Conservation (phyloP, 495 filamentous ascomycete genomes). For the Tuber calosporum region DNA sequence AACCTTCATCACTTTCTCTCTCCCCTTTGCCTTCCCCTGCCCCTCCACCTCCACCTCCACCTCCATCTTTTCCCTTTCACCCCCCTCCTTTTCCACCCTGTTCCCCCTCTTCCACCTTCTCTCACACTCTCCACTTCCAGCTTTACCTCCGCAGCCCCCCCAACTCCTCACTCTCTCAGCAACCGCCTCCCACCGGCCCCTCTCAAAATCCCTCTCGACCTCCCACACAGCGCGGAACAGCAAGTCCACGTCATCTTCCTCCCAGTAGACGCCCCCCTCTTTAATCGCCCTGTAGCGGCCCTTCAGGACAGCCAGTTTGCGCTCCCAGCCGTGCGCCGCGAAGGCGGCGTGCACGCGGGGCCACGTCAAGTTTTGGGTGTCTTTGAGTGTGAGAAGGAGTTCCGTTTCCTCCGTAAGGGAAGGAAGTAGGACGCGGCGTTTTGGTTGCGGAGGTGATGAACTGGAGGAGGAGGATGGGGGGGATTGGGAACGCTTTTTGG, state of each 20-base stretch:
- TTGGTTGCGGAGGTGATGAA: background rate
- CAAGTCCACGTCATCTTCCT: constrained; percentile 30
- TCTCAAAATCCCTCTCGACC: constrained; percentile 23
- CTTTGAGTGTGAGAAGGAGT: constrained; percentile 24
- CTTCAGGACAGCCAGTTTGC: constrained; percentile 18
- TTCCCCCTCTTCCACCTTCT: constrained; percentile 24
- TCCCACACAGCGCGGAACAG: constrained; percentile 28
- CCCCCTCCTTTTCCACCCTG: background rate
- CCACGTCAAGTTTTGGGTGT: constrained; percentile 19
- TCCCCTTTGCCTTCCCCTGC: background rate
- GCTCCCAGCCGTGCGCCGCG: constrained; percentile 15
- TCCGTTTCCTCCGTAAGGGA: constrained; percentile 16
- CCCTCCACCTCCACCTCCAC: background rate
- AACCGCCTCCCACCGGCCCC: constrained; percentile 22
- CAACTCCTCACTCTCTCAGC: constrained; percentile 20
- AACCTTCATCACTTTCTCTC: background rate
- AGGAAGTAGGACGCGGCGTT: background rate
- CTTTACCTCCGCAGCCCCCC: constrained; percentile 18
- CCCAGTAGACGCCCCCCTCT: constrained; percentile 28
- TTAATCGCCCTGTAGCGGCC: constrained; percentile 28
- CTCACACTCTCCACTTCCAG: constrained; percentile 24
- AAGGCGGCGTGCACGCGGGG: constrained; percentile 21
- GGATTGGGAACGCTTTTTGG: background rate
- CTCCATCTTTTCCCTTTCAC: background rate
- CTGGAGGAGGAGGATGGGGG: background rate